Evolutionary conservation across 2,329 filamentous ascomycete species (phyloP).

Genomic region (Chrysoporthe austroafricana): DNA sequence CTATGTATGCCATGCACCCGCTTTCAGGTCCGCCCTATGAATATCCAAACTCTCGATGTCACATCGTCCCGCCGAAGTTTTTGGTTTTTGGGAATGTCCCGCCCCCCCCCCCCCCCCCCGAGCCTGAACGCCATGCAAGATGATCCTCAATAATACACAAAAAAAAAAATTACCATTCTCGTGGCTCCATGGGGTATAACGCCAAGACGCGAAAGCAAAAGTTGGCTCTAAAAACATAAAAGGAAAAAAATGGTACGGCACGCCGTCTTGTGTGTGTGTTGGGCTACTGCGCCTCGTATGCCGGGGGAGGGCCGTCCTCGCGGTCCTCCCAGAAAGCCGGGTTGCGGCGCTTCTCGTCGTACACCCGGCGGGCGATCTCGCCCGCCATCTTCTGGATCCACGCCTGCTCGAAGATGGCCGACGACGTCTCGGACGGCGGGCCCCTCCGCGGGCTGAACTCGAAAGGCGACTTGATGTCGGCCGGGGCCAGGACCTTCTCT

Average conservation of each 20-base stretch:
- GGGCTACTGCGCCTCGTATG: constrained; percentile 58
- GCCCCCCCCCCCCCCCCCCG: constrained; percentile 5
- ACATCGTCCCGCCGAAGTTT: constrained; percentile 6
- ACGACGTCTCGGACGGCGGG: constrained; percentile 53
- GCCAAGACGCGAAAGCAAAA: constrained; percentile 17
- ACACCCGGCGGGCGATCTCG: constrained; percentile 85
- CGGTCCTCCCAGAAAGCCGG: constrained; percentile 57
- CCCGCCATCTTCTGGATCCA: constrained; percentile 94
- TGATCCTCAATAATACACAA: background rate
- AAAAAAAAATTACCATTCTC: constrained; percentile 22
- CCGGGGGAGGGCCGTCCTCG: constrained; percentile 63
- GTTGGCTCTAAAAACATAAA: background rate
- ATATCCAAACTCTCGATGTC: constrained; percentile 21
- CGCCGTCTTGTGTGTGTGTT: too few species aligned
- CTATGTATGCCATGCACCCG: background rate
- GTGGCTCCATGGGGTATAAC: constrained; percentile 29
- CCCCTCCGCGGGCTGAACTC: constrained; percentile 38
- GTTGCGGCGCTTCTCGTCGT: constrained; percentile 76
- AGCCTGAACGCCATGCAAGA: constrained; percentile 29
- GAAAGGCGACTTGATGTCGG: constrained; percentile 38
- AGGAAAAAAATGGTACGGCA: too few species aligned
- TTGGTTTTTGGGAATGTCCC: background rate
- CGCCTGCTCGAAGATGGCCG: constrained; percentile 74
- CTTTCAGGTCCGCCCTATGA: constrained; percentile 6
- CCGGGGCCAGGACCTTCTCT: constrained; percentile 34